phyloP scores from a whole-genome alignment of 148 eudicot genomes.

The Simmondsia chinensis region DNA sequence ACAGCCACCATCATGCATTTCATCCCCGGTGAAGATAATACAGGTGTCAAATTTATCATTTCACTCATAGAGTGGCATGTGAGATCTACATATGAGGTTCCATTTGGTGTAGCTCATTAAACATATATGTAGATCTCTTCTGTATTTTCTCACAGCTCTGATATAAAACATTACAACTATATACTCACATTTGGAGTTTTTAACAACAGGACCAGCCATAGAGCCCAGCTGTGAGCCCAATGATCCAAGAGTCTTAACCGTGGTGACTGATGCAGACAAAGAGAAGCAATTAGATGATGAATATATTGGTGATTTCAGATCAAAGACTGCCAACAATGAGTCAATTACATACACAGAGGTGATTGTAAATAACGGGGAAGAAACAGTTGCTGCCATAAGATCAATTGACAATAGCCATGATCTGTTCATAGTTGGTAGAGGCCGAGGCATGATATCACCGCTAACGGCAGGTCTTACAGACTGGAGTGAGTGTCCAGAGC shows the following conservation, averaged over 20 bases:
- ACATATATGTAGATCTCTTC: no score
- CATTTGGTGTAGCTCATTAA: no score
- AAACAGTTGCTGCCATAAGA: constrained; percentile 63
- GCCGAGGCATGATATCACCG: constrained; percentile 61
- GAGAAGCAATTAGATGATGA: constrained; percentile 58
- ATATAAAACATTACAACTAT: no score
- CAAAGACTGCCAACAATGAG: constrained; percentile 24
- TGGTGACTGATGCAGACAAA: constrained; percentile 41
- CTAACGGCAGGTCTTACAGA: constrained; percentile 87
- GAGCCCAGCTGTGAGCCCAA: constrained; percentile 20
- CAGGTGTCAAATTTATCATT: no score
- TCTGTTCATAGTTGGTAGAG: constrained; percentile 73
- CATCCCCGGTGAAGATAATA: constrained; percentile 41
- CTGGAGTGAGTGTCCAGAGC: constrained; percentile 95
- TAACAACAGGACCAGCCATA: constrained; percentile 12
- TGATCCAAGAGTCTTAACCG: constrained; percentile 33
- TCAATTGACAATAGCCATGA: constrained; percentile 49
- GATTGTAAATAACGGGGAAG: constrained; percentile 61
- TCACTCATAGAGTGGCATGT: no score
- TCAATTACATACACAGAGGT: constrained; percentile 36
- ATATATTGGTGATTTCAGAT: constrained; percentile 42
- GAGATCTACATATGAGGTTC: no score
- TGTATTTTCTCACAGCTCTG: no score
- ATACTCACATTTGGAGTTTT: no score
- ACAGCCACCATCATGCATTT: constrained; percentile 42